phyloP scores from a whole-genome alignment of 345 rosid species.

The Gossypium bickii region DNA sequence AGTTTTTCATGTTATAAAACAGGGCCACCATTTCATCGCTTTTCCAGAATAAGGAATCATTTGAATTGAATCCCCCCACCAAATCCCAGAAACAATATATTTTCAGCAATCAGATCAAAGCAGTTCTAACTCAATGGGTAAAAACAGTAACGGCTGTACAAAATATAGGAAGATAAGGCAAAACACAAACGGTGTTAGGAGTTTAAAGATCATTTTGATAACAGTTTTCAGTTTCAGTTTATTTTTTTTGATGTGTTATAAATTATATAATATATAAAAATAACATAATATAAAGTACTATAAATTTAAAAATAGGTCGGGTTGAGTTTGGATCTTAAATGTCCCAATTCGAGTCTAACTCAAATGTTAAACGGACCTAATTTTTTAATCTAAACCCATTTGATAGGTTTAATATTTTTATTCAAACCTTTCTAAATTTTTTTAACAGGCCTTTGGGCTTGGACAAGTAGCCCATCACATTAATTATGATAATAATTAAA shows the following conservation, averaged over 20 bases:
- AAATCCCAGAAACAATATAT: neutral
- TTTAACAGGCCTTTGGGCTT: fast-evolving
- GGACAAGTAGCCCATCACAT: fast-evolving
- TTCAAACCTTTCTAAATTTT: no score
- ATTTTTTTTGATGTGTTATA: no score
- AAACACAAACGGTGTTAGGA: neutral
- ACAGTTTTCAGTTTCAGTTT: neutral
- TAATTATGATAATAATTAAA: no score
- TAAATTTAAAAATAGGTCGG: no score
- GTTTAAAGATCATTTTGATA: constrained; percentile 6
- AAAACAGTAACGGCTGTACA: neutral
- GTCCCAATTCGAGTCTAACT: fast-evolving
- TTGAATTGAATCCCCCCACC: neutral
- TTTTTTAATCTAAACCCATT: no score
- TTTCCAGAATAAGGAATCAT: neutral
- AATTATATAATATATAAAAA: no score
- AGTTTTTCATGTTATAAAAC: neutral
- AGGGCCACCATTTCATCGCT: neutral
- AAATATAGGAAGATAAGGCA: no score
- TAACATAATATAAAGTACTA: no score
- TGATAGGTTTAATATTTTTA: no score
- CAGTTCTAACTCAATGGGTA: neutral
- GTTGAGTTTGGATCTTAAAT: no score
- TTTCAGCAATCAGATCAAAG: neutral
- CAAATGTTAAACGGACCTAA: fast-evolving